Evolutionary conservation across 2,329 filamentous ascomycete genomes (phyloP).

Genomic region (Cladophialophora bantiana): DNA sequence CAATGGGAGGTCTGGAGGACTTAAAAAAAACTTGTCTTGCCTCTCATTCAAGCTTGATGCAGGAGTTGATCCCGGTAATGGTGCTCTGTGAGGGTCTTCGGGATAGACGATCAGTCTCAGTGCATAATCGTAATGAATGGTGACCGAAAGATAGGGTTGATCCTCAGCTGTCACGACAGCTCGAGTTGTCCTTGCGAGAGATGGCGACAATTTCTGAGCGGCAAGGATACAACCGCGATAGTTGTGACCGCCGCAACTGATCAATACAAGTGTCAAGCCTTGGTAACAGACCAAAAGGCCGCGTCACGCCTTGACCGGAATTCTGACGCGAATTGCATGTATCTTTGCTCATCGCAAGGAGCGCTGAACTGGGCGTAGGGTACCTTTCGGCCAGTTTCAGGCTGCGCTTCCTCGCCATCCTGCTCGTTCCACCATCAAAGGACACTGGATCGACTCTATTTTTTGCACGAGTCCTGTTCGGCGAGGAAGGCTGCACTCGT

Average conservation of each 20-base stretch:
- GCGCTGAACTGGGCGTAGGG: neutral
- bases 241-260: neutral
- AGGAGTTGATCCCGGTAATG: too few relatives aligned
- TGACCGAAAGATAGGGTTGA: slow-evolving; percentile 9
- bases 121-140: neutral
- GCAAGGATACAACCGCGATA: neutral
- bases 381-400: slow-evolving; percentile 2
- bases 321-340: neutral
- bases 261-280: neutral
- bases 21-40: too few relatives aligned
- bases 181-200: neutral
- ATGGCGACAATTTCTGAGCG: neutral
- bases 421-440: neutral
- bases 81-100: neutral
- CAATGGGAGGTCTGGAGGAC: too few relatives aligned
- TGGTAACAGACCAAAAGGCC: neutral
- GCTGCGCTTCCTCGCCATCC: slow-evolving; percentile 21
- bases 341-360: neutral
- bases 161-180: neutral
- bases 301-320: neutral
- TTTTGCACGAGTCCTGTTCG: neutral
- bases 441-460: neutral
- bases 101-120: neutral
- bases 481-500: slow-evolving; percentile 6
- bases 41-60: too few relatives aligned